Evolutionary conservation across 306 rosid genomes (phyloP).

Genomic region (Cercis canadensis): DNA sequence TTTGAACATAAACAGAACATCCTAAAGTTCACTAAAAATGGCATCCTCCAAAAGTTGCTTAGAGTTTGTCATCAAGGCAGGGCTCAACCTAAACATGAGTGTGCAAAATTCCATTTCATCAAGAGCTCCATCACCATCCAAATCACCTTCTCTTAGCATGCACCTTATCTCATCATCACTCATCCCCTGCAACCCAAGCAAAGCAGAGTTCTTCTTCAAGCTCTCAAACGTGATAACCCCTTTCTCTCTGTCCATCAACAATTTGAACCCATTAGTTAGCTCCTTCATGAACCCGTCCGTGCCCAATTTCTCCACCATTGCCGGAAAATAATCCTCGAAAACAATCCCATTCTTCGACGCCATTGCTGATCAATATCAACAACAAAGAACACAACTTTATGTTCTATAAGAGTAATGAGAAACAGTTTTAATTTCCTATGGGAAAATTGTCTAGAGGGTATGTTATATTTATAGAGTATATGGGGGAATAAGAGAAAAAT

Average conservation of each 20-base stretch:
- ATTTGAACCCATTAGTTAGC: slow-evolving; percentile 64
- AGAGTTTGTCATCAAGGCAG: slow-evolving; percentile 70
- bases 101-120: slow-evolving; percentile 84
- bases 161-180: slow-evolving; percentile 68
- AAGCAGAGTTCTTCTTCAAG: slow-evolving; percentile 75
- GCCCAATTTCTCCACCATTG: slow-evolving; percentile 76
- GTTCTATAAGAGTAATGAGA: neutral
- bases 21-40: slow-evolving; percentile 34
- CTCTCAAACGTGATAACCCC: slow-evolving; percentile 76
- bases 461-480: slow-evolving; percentile 25
- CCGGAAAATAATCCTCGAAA: slow-evolving; percentile 75
- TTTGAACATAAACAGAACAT: neutral
- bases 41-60: slow-evolving; percentile 62
- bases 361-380: slow-evolving; percentile 31
- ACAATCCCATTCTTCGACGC: slow-evolving; percentile 52
- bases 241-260: slow-evolving; percentile 71
- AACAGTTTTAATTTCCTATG: neutral
- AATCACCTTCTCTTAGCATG: slow-evolving; percentile 86
- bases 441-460: slow-evolving; percentile 3
- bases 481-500: neutral
- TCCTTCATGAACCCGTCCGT: slow-evolving; percentile 79
- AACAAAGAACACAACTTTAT: neutral
- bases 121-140: slow-evolving; percentile 79
- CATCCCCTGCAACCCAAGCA: slow-evolving; percentile 77
- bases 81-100: slow-evolving; percentile 86